These are phyloP conservation scores for Heliosperma pusillum DNA, from an alignment of 148 eudicot genomes.

Conservation along the genomic window DNA sequence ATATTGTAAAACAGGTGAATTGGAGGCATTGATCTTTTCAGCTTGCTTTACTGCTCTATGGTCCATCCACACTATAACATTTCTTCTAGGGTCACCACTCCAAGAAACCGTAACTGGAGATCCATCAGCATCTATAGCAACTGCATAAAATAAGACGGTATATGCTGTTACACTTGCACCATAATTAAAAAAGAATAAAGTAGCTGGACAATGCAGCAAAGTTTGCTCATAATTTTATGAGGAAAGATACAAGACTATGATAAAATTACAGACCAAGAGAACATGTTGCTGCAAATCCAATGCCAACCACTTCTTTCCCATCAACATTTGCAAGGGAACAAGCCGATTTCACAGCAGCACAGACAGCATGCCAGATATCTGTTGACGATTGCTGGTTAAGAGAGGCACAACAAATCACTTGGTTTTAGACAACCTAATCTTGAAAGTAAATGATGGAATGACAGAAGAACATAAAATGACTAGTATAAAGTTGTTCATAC, in stretches of 20 bases:
- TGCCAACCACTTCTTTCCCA: constrained; percentile 68
- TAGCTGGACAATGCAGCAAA: constrained; percentile 5
- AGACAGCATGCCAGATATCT: constrained; percentile 97
- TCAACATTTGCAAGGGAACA: constrained; percentile 71
- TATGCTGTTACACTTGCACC: not conserved
- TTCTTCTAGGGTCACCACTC: constrained; percentile 97
- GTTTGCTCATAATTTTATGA: not conserved
- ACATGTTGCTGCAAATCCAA: constrained; percentile 99
- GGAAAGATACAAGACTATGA: not conserved
- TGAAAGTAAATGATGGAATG: not conserved
- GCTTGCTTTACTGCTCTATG: constrained; percentile 99
- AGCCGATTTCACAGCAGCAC: constrained; percentile 89
- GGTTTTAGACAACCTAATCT: not conserved
- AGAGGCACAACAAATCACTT: constrained; percentile 10
- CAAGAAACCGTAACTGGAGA: constrained; percentile 94
- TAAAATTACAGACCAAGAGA: constrained; percentile 76
- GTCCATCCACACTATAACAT: constrained; percentile 99
- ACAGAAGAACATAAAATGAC: not conserved
- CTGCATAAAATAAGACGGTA: constrained; percentile 39
- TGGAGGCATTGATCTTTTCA: constrained; percentile 81
- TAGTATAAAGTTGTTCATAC: not conserved
- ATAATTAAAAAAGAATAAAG: not conserved
- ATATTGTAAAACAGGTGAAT: constrained; percentile 87
- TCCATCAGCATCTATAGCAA: constrained; percentile 90
- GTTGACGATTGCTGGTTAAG: constrained; percentile 93